Evolutionary conservation across 1,284 basidiomycete genomes (phyloP).

Genomic region (Schizophyllum amplum): DNA sequence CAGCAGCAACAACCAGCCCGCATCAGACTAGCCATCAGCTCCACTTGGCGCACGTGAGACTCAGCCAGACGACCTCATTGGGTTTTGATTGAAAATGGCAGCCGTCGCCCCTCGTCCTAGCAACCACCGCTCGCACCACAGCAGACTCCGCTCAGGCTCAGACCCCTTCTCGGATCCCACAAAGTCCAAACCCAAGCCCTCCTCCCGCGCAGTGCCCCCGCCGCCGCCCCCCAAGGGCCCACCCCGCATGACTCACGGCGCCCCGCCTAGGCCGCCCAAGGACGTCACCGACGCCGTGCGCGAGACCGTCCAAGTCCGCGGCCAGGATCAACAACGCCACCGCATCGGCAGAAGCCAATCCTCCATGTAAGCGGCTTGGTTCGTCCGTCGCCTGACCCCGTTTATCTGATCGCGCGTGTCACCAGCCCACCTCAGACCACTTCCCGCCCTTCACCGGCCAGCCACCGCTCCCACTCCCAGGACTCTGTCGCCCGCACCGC

Average conservation of each 20-base stretch:
- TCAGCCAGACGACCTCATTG: conserved; percentile 18
- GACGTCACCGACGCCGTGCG: conserved; percentile 56
- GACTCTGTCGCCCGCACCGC: conserved; percentile 43
- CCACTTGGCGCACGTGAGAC: no score
- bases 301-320: conserved; percentile 52
- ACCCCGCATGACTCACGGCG: conserved; percentile 22
- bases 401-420: conserved; percentile 10
- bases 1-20: conserved; percentile 8
- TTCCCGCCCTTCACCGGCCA: conserved; percentile 25
- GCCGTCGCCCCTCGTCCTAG: no score
- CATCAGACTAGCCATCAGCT: no score
- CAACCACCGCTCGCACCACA: conserved; percentile 3
- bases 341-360: conserved; percentile 31
- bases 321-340: conserved; percentile 24
- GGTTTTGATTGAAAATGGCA: conserved; percentile 1
- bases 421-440: conserved; percentile 19
- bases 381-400: conserved; percentile 4
- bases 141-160: conserved; percentile 39
- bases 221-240: conserved; percentile 27
- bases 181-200: conserved; percentile 8
- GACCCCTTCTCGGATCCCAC: conserved; percentile 48
- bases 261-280: no score
- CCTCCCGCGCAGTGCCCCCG: conserved; percentile 20
- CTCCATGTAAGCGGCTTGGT: conserved; percentile 18
- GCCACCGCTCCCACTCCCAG: conserved; percentile 62